These are phyloP conservation scores for Boletus sp. DNA, from an alignment of 1,284 basidiomycete genomes.

Conservation along the genomic window DNA sequence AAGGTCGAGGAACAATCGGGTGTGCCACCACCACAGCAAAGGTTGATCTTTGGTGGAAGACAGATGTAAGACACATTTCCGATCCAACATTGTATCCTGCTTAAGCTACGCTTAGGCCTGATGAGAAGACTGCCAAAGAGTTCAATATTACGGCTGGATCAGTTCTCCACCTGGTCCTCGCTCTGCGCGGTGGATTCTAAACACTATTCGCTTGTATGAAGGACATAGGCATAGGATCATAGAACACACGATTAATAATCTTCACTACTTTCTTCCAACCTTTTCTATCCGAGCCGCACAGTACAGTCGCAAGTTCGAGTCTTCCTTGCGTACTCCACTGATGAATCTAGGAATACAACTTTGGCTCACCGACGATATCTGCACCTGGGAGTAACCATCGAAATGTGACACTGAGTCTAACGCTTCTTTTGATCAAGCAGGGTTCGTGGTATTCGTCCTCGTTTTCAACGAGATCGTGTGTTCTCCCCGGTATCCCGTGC, in stretches of 20 bases:
- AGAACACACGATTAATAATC: slow-evolving; percentile 39
- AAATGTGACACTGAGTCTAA: slow-evolving; percentile 76
- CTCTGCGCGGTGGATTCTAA: slow-evolving; percentile 78
- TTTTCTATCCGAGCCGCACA: slow-evolving; percentile 8
- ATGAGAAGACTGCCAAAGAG: slow-evolving; percentile 88
- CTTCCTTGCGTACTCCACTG: slow-evolving; percentile 4
- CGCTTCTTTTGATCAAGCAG: slow-evolving; percentile 53
- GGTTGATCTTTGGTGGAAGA: slow-evolving; percentile 93
- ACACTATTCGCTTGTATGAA: slow-evolving; percentile 18
- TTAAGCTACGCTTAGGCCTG: slow-evolving; percentile 52
- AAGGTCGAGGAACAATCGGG: slow-evolving; percentile 99
- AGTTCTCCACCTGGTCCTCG: slow-evolving; percentile 91
- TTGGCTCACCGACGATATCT: slow-evolving; percentile 65
- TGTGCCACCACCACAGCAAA: slow-evolving; percentile 96
- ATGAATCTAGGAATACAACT: slow-evolving; percentile 19
- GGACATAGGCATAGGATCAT: slow-evolving; percentile 30
- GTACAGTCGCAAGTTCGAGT: slow-evolving; percentile 4
- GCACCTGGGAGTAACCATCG: slow-evolving; percentile 79
- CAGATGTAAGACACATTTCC: slow-evolving; percentile 77
- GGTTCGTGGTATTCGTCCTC: slow-evolving; percentile 34
- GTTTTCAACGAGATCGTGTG: slow-evolving; percentile 50
- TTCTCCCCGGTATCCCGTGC: slow-evolving; percentile 63
- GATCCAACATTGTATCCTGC: slow-evolving; percentile 5
- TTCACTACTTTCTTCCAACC: slow-evolving; percentile 20
- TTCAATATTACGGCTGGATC: slow-evolving; percentile 83